Conservation (phyloP, 108 stramenopile genomes). For the Ochromonas danica region DNA sequence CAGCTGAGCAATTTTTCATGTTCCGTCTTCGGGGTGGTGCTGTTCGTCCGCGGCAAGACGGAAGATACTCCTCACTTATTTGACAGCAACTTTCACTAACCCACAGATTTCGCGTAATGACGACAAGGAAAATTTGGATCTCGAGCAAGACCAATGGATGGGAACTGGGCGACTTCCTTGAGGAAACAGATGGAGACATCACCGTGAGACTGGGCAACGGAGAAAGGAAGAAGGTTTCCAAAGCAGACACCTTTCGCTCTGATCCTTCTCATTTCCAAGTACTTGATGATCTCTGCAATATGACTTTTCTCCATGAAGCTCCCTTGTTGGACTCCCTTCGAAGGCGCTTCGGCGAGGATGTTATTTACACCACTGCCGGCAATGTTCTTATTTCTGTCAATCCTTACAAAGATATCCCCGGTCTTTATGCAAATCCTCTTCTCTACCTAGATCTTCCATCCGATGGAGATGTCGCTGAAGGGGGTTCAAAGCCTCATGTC, state of each 20-base stretch:
- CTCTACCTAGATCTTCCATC: neutral
- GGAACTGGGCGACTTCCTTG: neutral
- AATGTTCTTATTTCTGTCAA: constrained; percentile 98
- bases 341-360: constrained; percentile 53
- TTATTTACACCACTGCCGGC: constrained; percentile 98
- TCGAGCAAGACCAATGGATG: neutral
- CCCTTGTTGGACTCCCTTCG: constrained; percentile 60
- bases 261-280: constrained; percentile 59
- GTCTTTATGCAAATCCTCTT: constrained; percentile 50
- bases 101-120: too few species aligned
- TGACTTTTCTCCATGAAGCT: constrained; percentile 66
- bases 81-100: too few species aligned
- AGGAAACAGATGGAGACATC: neutral
- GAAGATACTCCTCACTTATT: too few species aligned
- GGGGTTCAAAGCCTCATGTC: constrained; percentile 63
- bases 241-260: constrained; percentile 30
- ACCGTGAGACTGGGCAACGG: neutral
- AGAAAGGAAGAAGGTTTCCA: neutral
- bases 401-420: constrained; percentile 76
- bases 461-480: neutral
- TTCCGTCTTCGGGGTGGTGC: too few species aligned
- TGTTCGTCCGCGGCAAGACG: too few species aligned
- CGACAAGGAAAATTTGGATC: neutral
- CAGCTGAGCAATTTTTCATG: too few species aligned
- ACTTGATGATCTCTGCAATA: constrained; percentile 55